Conservation (phyloP, 139 green algal genomes). For the Chlamydomonas sp. region DNA sequence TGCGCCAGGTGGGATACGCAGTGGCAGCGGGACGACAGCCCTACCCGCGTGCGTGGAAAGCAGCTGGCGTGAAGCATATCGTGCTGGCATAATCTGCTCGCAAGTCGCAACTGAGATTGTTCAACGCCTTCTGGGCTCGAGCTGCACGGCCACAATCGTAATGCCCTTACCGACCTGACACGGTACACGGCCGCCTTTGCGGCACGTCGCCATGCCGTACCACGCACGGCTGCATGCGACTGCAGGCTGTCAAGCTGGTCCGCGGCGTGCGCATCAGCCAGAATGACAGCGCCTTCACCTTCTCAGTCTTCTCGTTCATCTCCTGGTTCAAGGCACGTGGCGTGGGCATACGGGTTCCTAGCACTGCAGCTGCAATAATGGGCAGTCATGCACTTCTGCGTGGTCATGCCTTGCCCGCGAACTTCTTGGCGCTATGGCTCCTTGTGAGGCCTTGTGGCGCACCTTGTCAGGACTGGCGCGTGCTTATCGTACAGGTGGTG, state of each 20-base stretch:
- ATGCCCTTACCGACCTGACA: too few relatives aligned
- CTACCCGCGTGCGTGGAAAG: neutral
- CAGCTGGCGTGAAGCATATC: neutral
- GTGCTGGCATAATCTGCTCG: neutral
- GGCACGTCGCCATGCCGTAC: neutral
- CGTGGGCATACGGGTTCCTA: neutral
- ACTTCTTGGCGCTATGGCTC: neutral
- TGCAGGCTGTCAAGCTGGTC: conserved; percentile 34
- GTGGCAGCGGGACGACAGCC: neutral
- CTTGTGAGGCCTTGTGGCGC: neutral
- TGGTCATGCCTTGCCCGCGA: neutral
- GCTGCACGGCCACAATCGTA: too few relatives aligned
- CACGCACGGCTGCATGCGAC: neutral
- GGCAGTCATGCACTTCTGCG: neutral
- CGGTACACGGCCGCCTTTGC: neutral
- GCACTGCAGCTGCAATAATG: neutral
- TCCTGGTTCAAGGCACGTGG: conserved; percentile 30
- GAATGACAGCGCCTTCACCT: neutral
- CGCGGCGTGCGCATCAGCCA: conserved; percentile 10
- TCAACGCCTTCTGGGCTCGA: neutral
- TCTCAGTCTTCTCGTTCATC: conserved; percentile 25
- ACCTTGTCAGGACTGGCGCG: neutral
- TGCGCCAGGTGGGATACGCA: conserved; percentile 3
- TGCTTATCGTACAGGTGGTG: neutral
- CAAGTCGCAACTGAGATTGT: neutral